Evolutionary conservation across 371 early-diverging fungal genomes (phyloP).

Genomic region (Rhizopus sp.): DNA sequence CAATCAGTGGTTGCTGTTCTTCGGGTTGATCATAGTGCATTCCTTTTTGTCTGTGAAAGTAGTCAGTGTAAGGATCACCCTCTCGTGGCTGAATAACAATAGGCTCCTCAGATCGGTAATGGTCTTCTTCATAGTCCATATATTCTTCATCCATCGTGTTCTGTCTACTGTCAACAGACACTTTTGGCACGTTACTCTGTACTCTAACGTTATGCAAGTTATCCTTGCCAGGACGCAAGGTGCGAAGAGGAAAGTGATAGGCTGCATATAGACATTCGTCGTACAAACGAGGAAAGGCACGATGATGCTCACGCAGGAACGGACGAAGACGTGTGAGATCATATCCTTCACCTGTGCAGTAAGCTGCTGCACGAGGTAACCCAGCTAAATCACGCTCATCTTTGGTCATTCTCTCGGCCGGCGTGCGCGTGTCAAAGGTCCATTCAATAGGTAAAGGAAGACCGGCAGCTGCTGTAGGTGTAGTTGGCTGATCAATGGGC

Average conservation of each 20-base stretch:
- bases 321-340: slow-evolving; percentile 58
- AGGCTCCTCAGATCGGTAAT: slow-evolving; percentile 19
- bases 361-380: slow-evolving; percentile 86
- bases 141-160: slow-evolving; percentile 38
- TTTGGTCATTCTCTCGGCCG: slow-evolving; percentile 70
- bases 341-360: slow-evolving; percentile 83
- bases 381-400: slow-evolving; percentile 56
- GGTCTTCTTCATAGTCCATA: slow-evolving; percentile 48
- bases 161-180: not conserved
- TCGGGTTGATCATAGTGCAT: not conserved
- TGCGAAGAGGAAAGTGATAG: slow-evolving; percentile 62
- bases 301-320: slow-evolving; percentile 59
- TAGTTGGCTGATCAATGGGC: slow-evolving; percentile 18
- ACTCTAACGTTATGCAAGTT: slow-evolving; percentile 47
- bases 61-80: slow-evolving; percentile 24
- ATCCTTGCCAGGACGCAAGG: slow-evolving; percentile 45
- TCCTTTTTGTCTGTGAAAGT: slow-evolving; percentile 8
- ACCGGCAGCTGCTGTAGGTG: slow-evolving; percentile 23
- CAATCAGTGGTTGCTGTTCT: not conserved
- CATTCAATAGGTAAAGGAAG: slow-evolving; percentile 42
- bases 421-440: slow-evolving; percentile 47
- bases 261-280: slow-evolving; percentile 68
- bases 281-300: slow-evolving; percentile 56
- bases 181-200: slow-evolving; percentile 16
- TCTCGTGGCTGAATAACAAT: slow-evolving; percentile 11